phyloP scores from a whole-genome alignment of 2,329 filamentous ascomycete genomes.

The Trichoderma guizhouense region DNA sequence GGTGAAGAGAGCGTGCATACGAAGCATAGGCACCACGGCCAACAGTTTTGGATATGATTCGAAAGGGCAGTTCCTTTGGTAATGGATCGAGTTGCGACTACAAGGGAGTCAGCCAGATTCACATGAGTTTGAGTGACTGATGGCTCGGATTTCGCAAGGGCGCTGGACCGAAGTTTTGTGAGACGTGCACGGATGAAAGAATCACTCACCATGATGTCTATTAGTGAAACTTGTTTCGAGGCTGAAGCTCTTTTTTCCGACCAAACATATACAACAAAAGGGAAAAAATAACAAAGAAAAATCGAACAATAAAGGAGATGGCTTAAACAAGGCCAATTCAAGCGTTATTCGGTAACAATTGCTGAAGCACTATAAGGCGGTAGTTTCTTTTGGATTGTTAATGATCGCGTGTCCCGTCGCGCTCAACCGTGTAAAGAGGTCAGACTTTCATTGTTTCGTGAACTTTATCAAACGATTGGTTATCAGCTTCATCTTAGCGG shows the following conservation, averaged over 20 bases:
- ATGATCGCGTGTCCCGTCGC: slow-evolving; percentile 20
- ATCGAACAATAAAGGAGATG: neutral
- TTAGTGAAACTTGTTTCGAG: slow-evolving; percentile 4
- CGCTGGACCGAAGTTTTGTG: neutral
- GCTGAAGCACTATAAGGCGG: neutral
- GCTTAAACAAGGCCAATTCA: neutral
- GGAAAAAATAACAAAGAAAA: neutral
- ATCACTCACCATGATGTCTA: slow-evolving; percentile 14
- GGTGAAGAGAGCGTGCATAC: slow-evolving; percentile 47
- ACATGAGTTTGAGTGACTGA: neutral
- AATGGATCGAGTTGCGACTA: slow-evolving; percentile 88
- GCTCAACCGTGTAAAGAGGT: slow-evolving; percentile 38
- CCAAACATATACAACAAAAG: neutral
- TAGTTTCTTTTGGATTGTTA: neutral
- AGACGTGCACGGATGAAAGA: neutral
- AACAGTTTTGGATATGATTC: slow-evolving; percentile 93
- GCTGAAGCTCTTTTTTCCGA: neutral
- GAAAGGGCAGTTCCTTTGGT: slow-evolving; percentile 81
- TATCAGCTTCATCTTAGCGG: slow-evolving; percentile 2
- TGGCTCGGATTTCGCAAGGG: neutral
- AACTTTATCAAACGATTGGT: slow-evolving; percentile 5
- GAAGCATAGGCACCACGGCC: slow-evolving; percentile 96
- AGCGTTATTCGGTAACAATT: neutral
- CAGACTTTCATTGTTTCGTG: neutral
- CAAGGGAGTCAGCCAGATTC: slow-evolving; percentile 33